Base-by-base conservation (phyloP, 2,329 filamentous ascomycete species). In the Colletotrichum theobromicola region DNA sequence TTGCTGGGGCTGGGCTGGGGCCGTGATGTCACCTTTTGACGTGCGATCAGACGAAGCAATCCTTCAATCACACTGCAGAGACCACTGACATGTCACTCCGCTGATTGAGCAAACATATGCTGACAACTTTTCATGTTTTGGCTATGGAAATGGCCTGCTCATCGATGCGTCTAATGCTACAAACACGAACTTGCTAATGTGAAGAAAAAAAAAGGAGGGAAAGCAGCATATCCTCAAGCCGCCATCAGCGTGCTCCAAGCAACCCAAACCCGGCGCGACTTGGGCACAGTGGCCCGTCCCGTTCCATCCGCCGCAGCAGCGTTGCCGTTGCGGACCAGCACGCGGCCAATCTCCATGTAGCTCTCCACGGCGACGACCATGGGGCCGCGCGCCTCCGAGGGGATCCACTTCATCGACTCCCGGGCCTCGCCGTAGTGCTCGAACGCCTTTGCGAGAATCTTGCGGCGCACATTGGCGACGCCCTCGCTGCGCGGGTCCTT, bases 291-390 rank as follows among this genome's bases (percentile, higher is more conserved):
- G 4, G 86, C 85, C 64, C 80, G 82, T 7, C 83, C 83, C 15
- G 64, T 70, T 9, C 74, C 75, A 8, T 76, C 63, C 5, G 66
- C 70, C 15, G 74, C 70, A 10, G 57, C 66, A 10, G 58, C 34
- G 4, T 60, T 64, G 35, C 53, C 60, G 7, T 69, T 66, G 37
- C 66, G 62, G 69, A 85, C 82, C 30, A 94, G 79, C n/a, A 92
- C 90, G 55, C 92, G 84, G 16, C 92, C 93, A 80, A 95, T 95
- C 80, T 94, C 92, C 90, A 95, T 93, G 79, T 95, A 94, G 76
- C 92, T 94, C 81, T 94, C 93, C 0, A 94, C 92, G 1, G 92
- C 93, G 7, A 94, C 92, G 15, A 91, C 86, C 80, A 94, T 90
- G 1, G 92, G 91, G 0, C 89, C 91, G 76, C 90, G 87, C 0